A percentile compares a stretch with the other conserved stretches of the same genome.
These are phyloP conservation scores for Trichoderma sp. DNA, from an alignment of 2,329 filamentous ascomycete species.

Conservation along the genomic window DNA sequence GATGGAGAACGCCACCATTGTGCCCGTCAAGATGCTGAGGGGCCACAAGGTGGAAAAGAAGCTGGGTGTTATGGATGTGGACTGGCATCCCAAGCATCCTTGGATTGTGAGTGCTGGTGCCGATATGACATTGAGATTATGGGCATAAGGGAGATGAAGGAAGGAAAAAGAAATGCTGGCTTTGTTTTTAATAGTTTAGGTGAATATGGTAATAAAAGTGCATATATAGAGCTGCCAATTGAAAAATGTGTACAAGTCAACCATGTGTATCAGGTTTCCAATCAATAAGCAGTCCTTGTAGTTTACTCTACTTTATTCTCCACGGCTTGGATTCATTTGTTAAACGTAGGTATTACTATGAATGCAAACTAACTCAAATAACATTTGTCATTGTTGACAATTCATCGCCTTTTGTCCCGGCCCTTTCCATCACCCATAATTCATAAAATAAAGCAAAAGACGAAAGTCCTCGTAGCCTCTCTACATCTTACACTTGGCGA, in stretches of 20 bases:
- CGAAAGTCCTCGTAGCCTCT: background rate
- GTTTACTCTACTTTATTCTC: background rate
- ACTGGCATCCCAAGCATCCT: constrained; percentile 93
- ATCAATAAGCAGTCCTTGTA: background rate
- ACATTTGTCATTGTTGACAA: background rate
- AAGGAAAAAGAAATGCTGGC: background rate
- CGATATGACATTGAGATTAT: constrained; percentile 89
- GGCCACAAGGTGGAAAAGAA: constrained; percentile 87
- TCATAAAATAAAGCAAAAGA: background rate
- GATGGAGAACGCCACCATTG: constrained; percentile 95
- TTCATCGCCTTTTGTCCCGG: constrained; percentile 7
- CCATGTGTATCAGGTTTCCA: background rate
- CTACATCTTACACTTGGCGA: constrained; percentile 3
- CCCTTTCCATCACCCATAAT: background rate
- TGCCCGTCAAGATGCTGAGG: constrained; percentile 89
- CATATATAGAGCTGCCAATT: background rate
- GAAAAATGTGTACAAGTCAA: background rate
- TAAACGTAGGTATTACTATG: constrained; percentile 6
- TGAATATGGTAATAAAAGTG: constrained; percentile 21
- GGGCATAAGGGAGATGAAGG: constrained; percentile 60
- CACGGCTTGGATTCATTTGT: background rate
- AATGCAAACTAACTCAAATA: background rate
- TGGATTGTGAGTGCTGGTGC: constrained; percentile 95
- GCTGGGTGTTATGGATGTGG: constrained; percentile 87
- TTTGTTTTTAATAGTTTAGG: constrained; percentile 5